Conservation (phyloP, 139 green algal genomes). For the Penium margaritaceum region DNA sequence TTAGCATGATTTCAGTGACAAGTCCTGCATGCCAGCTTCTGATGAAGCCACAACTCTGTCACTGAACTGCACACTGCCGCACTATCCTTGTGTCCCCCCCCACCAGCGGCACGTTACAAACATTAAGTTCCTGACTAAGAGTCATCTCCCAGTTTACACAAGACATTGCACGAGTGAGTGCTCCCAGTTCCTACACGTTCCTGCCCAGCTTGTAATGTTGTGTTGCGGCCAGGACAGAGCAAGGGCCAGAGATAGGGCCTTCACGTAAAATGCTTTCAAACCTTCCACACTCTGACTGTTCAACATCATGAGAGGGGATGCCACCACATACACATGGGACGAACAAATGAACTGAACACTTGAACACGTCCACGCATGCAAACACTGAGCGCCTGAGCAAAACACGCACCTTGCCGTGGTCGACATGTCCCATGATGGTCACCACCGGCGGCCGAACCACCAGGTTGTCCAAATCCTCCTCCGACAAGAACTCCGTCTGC, state of each 20-base stretch:
- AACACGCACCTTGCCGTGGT: conserved; percentile 80
- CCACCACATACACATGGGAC: neutral
- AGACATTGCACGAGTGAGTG: too few species aligned
- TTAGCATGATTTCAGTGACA: too few species aligned
- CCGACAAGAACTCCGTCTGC: conserved; percentile 62
- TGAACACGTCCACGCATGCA: neutral
- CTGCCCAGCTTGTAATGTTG: too few species aligned
- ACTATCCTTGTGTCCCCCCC: too few species aligned
- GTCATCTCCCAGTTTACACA: too few species aligned
- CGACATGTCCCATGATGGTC: conserved; percentile 97
- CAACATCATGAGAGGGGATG: neutral
- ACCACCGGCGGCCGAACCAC: conserved; percentile 77
- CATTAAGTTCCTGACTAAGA: too few species aligned
- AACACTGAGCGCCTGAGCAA: neutral
- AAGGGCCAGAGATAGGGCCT: neutral
- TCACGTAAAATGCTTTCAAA: neutral
- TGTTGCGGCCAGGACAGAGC: neutral
- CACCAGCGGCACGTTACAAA: too few species aligned
- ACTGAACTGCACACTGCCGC: too few species aligned
- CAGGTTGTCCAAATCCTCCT: conserved; percentile 73
- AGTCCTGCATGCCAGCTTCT: too few species aligned
- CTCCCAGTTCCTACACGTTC: too few species aligned
- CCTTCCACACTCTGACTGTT: neutral
- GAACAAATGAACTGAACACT: neutral
- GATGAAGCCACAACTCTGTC: too few species aligned